Percentiles rank a stretch among this genome's conserved stretches.
These are phyloP conservation scores for Chlorella ohadii DNA, from an alignment of 139 green algal genomes.

Conservation along the genomic window DNA sequence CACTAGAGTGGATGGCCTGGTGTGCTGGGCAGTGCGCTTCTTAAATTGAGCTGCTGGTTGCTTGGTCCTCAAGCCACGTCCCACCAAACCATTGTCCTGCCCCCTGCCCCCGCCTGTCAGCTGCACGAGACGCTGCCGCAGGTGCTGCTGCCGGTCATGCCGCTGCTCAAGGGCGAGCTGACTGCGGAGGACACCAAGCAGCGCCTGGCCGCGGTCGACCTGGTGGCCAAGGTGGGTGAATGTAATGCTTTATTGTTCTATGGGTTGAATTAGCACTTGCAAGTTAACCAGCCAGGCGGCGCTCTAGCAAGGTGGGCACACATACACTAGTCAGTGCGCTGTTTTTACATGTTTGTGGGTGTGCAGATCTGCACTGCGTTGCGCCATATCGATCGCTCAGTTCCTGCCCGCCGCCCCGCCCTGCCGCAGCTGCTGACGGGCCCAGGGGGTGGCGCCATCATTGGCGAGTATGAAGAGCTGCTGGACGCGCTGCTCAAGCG, in stretches of 20 bases:
- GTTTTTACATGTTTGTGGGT: too few relatives aligned
- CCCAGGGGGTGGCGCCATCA: constrained; percentile 10
- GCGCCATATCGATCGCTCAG: too few relatives aligned
- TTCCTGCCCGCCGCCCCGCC: too few relatives aligned
- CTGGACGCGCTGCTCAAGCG: constrained; percentile 48
- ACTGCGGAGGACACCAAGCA: constrained; percentile 51
- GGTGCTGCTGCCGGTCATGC: constrained; percentile 77
- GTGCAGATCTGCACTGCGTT: too few relatives aligned
- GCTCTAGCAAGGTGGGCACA: too few relatives aligned
- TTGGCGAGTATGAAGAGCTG: constrained; percentile 59
- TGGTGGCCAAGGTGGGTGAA: constrained; percentile 54
- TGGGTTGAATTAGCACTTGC: too few relatives aligned
- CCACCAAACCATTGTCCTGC: neutral
- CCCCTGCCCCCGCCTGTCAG: constrained; percentile 30
- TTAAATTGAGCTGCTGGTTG: too few relatives aligned
- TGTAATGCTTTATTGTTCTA: too few relatives aligned
- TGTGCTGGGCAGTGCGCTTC: neutral
- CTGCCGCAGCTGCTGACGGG: constrained; percentile 45
- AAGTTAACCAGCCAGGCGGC: too few relatives aligned
- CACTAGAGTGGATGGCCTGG: neutral
- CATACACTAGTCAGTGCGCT: too few relatives aligned
- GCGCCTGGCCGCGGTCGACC: constrained; percentile 50
- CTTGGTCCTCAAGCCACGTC: neutral
- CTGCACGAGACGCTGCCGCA: constrained; percentile 67
- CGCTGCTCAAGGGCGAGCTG: constrained; percentile 67